These are phyloP conservation scores for Paratrimastix pyriformis DNA, from an alignment of 78 protist genomes.

Conservation along the genomic window DNA sequence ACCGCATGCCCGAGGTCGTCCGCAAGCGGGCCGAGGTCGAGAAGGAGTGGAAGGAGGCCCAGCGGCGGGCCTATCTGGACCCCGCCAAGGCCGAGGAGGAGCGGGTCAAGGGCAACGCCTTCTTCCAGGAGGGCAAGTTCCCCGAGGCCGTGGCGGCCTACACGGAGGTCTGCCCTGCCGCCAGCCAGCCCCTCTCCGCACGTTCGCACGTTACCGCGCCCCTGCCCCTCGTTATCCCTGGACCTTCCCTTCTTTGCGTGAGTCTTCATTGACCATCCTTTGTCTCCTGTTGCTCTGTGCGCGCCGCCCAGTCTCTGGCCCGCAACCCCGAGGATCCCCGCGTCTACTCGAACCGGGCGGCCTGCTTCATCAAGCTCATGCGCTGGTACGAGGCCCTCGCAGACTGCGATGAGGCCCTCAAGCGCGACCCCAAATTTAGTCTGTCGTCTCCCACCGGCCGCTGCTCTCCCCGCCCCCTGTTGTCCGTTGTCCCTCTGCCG, in stretches of 20 bases:
- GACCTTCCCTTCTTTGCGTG: too few species aligned
- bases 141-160: not conserved
- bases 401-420: slow-evolving; percentile 33
- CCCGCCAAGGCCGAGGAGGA: slow-evolving; percentile 3
- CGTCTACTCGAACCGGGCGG: slow-evolving; percentile 26
- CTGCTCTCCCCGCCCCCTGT: too few species aligned
- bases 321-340: slow-evolving; percentile 9
- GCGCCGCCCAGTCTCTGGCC: too few species aligned
- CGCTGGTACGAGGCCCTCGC: not conserved
- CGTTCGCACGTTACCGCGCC: too few species aligned
- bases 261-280: too few species aligned
- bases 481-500: too few species aligned
- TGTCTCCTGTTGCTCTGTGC: too few species aligned
- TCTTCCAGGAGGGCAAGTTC: slow-evolving; percentile 18
- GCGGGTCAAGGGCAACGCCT: slow-evolving; percentile 17
- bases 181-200: too few species aligned
- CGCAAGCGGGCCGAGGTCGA: not conserved
- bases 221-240: too few species aligned
- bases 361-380: slow-evolving; percentile 17
- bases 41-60: not conserved
- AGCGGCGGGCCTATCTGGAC: not conserved
- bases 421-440: slow-evolving; percentile 22
- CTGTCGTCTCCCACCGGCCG: too few species aligned
- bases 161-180: too few species aligned
- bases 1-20: not conserved